Base-by-base conservation (phyloP, 169 alveolate species). In the Cryptosporidium tyzzeri region DNA sequence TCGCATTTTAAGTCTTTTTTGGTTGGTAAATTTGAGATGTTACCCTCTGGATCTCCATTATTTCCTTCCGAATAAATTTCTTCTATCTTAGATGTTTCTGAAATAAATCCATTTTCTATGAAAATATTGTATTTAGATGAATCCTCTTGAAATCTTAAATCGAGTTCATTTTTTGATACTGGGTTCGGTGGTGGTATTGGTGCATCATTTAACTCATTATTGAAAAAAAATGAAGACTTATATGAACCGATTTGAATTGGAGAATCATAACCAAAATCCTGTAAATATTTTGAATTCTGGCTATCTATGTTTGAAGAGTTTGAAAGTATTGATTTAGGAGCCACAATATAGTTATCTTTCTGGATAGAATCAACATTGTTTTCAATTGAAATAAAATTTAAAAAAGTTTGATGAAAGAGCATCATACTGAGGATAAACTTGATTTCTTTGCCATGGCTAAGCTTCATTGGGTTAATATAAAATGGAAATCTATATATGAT, bases 131-230 rank as follows among this genome's bases (percentile, higher is more conserved):
- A 9, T 21, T 55, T 21, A 23, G 26, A 55, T 21, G n/a, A 55
- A 23, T 55, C 0, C 14, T 55, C 65, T 55, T 55, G 33, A 55
- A 23, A 21, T n/a, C 6, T 33, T 21, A 55, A 55, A 18, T 55
- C 65, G 5, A 23, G 2, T 55, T 62, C 33, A 18, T 8, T 18
- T 61, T 59, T 62, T 61, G 50, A 31, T 26, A 80, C 61, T 7
- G 87, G 87, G 41, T 80, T 41, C 12, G 87, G 87, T 21, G 87
- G 87, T 55, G 87, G 87, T 23, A 51, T 41, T 26, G 87, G 87
- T 23, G 87, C 87, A 35, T 80, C 87, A 80, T 65, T 62, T 31
- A 21, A 16, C 39, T 80, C 87, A 16, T 61, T 55, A 35, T 45
- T 45, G 53, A 39, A 44, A 80, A 61, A 80, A 23, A 80, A 18